These are phyloP conservation scores for Porodaedalea pini DNA, from an alignment of 1,284 basidiomycete genomes.

Conservation along the genomic window DNA sequence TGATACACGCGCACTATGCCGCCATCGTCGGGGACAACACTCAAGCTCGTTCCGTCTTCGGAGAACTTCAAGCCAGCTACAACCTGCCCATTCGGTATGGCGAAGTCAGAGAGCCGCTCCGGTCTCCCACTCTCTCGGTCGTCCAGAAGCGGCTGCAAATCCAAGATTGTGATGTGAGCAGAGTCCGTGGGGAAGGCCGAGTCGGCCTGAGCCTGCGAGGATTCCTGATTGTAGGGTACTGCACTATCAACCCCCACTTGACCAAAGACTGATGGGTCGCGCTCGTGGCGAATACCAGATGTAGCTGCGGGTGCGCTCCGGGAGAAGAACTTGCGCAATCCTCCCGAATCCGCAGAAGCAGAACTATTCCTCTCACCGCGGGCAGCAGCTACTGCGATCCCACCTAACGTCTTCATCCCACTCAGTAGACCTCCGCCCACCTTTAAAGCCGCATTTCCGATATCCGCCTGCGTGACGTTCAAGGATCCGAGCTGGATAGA, in stretches of 20 bases:
- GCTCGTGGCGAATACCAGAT: conserved; percentile 14
- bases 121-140: conserved; percentile 23
- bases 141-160: conserved; percentile 42
- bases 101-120: conserved; percentile 44
- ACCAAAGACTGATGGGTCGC: not conserved
- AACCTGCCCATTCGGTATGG: conserved; percentile 44
- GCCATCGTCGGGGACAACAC: conserved; percentile 58
- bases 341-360: conserved; percentile 21
- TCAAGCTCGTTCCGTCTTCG: conserved; percentile 53
- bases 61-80: conserved; percentile 57
- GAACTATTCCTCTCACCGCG: conserved; percentile 20
- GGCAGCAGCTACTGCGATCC: conserved; percentile 58
- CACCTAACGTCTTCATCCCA: conserved; percentile 61
- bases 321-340: conserved; percentile 47
- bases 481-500: conserved; percentile 25
- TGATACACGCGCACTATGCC: conserved; percentile 56
- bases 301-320: conserved; percentile 57
- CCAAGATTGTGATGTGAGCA: conserved; percentile 48
- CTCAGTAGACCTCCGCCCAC: conserved; percentile 59
- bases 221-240: conserved; percentile 25
- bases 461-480: conserved; percentile 39
- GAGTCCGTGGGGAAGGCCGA: not conserved
- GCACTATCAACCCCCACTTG: not conserved
- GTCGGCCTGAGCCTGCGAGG: conserved; percentile 22
- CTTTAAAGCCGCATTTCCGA: conserved; percentile 53